These are phyloP conservation scores for Escovopsis sp. DNA, from an alignment of 2,329 filamentous ascomycete species.

Conservation along the genomic window DNA sequence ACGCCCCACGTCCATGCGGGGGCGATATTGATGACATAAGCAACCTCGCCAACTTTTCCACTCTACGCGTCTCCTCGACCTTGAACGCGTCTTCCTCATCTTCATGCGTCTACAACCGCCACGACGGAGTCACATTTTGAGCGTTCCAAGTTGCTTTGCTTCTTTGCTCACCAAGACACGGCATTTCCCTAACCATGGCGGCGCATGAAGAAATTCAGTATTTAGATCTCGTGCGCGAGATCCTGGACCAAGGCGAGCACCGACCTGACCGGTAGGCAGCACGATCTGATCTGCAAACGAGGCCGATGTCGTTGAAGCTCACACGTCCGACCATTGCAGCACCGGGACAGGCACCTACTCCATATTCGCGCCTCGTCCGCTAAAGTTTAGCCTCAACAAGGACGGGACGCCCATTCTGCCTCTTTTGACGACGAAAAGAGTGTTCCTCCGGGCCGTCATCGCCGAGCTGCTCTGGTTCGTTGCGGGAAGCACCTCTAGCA, in stretches of 20 bases:
- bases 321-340: conserved; percentile 25
- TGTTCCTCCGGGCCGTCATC: conserved; percentile 80
- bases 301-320: neutral
- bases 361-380: conserved; percentile 71
- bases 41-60: neutral
- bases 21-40: too few relatives aligned
- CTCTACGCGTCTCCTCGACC: neutral
- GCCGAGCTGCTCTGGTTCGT: conserved; percentile 96
- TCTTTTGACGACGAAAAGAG: conserved; percentile 92
- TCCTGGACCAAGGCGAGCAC: conserved; percentile 70
- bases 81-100: neutral
- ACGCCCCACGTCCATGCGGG: too few relatives aligned
- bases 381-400: conserved; percentile 72
- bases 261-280: conserved; percentile 63
- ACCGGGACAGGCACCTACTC: conserved; percentile 89
- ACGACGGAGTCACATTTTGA: neutral
- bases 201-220: conserved; percentile 87
- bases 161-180: neutral
- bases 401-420: conserved; percentile 55
- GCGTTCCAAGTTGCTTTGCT: too few relatives aligned
- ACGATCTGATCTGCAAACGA: neutral
- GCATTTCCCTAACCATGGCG: neutral
- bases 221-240: conserved; percentile 73
- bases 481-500: conserved; percentile 65
- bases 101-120: neutral